Evolutionary conservation across 805 yeast species (phyloP).

Genomic region (Wickerhamia fluorescens): DNA sequence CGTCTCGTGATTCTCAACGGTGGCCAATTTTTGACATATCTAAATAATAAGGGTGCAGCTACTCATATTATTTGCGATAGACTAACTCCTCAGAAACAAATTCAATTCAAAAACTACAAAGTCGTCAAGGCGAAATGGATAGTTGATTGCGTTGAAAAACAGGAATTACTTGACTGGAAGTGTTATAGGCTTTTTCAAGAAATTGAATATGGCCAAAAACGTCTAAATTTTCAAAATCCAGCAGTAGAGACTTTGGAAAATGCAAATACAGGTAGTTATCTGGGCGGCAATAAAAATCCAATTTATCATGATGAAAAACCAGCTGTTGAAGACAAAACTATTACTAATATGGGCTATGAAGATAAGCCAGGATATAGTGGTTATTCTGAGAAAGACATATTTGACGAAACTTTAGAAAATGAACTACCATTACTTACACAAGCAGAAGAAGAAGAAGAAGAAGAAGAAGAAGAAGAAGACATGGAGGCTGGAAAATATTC

Average conservation of each 20-base stretch:
- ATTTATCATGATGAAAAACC: background rate
- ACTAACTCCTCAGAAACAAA: constrained; percentile 67
- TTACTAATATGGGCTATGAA: too few species aligned
- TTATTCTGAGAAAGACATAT: constrained; percentile 2
- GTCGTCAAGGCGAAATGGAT: constrained; percentile 87
- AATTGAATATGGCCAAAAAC: constrained; percentile 48
- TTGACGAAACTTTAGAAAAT: background rate
- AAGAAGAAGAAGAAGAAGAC: constrained; percentile 2
- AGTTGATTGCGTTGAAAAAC: constrained; percentile 47
- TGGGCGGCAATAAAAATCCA: constrained; percentile 1
- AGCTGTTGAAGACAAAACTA: background rate
- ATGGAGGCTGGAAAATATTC: too few species aligned
- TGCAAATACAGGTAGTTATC: background rate
- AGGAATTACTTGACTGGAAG: constrained; percentile 59
- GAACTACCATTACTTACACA: constrained; percentile 9
- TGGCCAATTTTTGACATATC: constrained; percentile 64
- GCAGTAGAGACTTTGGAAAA: background rate
- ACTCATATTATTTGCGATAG: constrained; percentile 82
- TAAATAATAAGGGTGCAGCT: constrained; percentile 63
- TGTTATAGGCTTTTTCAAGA: constrained; percentile 47
- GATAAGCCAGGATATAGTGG: constrained; percentile 2
- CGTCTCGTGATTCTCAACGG: constrained; percentile 70
- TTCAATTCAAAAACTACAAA: constrained; percentile 57
- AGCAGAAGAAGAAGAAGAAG: constrained; percentile 6
- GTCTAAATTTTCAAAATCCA: constrained; percentile 13